Evolutionary conservation across 2,329 filamentous ascomycete genomes (phyloP), one percentile per base, ranked within the genome.

Genomic region (Fusarium sp.): DNA sequence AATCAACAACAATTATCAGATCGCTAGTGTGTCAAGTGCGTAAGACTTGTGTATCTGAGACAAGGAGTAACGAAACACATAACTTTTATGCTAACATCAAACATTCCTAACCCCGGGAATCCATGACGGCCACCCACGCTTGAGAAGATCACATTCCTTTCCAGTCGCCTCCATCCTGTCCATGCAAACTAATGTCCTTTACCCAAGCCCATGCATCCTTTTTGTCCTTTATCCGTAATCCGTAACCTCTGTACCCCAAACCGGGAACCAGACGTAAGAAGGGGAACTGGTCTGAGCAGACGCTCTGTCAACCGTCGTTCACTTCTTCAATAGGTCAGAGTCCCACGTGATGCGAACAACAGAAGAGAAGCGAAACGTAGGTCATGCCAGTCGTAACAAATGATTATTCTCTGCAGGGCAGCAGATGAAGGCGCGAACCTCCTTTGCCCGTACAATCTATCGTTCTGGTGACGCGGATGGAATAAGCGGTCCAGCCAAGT

Each of bases 361-460:
- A 64, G 35, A 62, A 54, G 64, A 56, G 67, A 67, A 68, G 52
- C 65, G 48, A 69, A 74, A 73, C 58, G 72, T 73, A 77, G 75
- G 71, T 67, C 76, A 78, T 79, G 71, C 77, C 76, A 77, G 71
- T 78, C 76, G 72, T 76, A 81, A 77, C 77, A 80, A 76, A 73
- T 70, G 68, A 80, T 79, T 76, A 80, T 76, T 79, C 76, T 77
- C 75, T 78, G 75, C 71, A 75, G 76, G 77, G 76, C 76, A 79
- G 65, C 75, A 74, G 71, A 78, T 76, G 74, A 74, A 80, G 80
- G 80, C 73, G 81, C 77, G 81, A 83, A 82, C 82, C 82, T 78
- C 78, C 73, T 77, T 80, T 78, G 76, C 80, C 82, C 81, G 74
- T 82, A 80, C 79, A 82, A 81, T 83, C 81, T 82, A 83, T 81